Evolutionary conservation across 2,329 filamentous ascomycete species (phyloP), one percentile per base, ranked within the genome.

Genomic region (Colletotrichum cuscutae): DNA sequence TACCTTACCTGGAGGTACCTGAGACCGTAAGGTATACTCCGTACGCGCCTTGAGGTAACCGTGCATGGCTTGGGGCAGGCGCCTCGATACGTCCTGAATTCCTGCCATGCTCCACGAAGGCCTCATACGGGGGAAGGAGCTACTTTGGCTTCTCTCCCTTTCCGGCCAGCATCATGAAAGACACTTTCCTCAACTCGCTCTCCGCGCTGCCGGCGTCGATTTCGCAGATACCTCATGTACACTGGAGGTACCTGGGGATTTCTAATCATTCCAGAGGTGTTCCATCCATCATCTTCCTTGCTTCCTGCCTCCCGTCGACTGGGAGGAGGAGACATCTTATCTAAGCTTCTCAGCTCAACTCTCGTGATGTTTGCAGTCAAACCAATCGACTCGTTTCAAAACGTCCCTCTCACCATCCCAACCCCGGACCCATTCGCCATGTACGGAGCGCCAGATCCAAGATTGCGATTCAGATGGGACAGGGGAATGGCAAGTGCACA

Each of bases 371-470:
- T 72, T 59, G 52, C 65, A 54, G 54, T 53, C 22, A 57, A 24
- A 12, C 13, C 65, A 30, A 42, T 42, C 42, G 42, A 49, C 22
- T 22, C 59, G 59, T 69, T 72, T 72, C 69, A 72, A 37, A 59
- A 28, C 19, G 69, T 37, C 57, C 52, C 60, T 69, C 59, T 46
- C 65, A 24, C 60, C 60, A 12, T 53, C 58, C 12, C 59, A 69
- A 69, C 69, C 65, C 69, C 59, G 58, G 59, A 69, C 59, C 65
- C 42, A 37, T 72, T 62, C 53, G 59, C 26, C 53, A 49, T 54
- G 19, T 19, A 42, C 59, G 32, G 32, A 35, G 32, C 3, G 32
- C 42, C 69, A 46, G 65, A 72, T 67, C 65, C 69, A 58, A 59
- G n/a, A 52, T 64, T 37, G 42, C 59, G 59, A 58, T 30, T 59